Evolutionary conservation across 768 basidiomycete species (phyloP).

Genomic region (Lentinula lateritia): DNA sequence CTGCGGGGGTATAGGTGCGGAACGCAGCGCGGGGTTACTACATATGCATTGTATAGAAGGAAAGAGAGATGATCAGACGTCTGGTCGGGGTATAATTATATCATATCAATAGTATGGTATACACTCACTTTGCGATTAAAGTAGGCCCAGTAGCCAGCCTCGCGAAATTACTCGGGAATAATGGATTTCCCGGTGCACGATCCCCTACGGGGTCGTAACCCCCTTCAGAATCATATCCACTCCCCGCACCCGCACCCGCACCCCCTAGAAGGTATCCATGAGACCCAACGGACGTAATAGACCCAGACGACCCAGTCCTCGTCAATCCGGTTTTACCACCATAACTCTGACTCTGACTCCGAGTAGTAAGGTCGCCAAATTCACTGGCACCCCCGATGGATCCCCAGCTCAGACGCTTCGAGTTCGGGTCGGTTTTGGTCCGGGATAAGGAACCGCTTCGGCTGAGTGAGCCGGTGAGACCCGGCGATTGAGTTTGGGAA

Average conservation of each 20-base stretch:
- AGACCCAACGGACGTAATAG: background rate
- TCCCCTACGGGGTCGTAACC: constrained; percentile 53
- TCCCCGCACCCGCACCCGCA: background rate
- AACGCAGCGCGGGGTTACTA: constrained; percentile 19
- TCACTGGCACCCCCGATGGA: background rate
- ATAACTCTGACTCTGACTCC: background rate
- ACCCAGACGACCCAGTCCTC: constrained; percentile 1
- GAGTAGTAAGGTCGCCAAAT: background rate
- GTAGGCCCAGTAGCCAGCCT: constrained; percentile 62
- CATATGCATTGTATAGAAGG: background rate
- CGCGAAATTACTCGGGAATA: constrained; percentile 81
- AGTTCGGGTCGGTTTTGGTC: background rate
- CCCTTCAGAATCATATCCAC: constrained; percentile 16
- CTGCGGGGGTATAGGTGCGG: constrained; percentile 13
- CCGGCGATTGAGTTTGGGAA: background rate
- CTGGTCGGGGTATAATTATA: too few species aligned
- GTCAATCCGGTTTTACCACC: background rate
- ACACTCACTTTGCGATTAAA: constrained; percentile 40
- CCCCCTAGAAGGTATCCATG: background rate
- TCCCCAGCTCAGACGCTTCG: constrained; percentile 1
- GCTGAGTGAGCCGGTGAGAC: background rate
- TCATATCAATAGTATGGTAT: background rate
- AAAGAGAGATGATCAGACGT: background rate
- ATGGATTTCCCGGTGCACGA: constrained; percentile 64
- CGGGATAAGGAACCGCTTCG: background rate